Base-by-base conservation (phyloP, 192 early-diverging fungal genomes). In the Linnemannia elongata region DNA sequence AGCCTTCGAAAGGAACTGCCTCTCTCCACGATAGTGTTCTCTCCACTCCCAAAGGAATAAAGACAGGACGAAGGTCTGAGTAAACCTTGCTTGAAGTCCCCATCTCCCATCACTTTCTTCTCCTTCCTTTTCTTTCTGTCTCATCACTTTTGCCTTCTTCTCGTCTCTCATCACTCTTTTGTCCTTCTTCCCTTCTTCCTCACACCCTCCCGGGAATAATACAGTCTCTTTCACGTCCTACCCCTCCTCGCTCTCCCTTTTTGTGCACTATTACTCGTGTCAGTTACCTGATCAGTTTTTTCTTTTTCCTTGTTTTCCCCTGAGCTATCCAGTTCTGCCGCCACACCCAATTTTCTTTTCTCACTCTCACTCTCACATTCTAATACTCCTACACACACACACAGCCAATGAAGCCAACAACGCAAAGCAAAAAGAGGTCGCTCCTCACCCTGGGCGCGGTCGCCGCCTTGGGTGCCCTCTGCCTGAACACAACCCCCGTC, bases 381-480 rank as follows among this genome's bases (percentile, higher is more conserved):
- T 39, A 27, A 49, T 49, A 75, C 52, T 57, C 73, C 55, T n/a
- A 75, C 45, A 45, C 45, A 36, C 15, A 24, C 27, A 42, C 30
- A 54, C 35, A 22, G 7, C 33, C 68, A 10, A 72, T 72, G 78
- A 80, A 55, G 35, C n/a, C 77, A 49, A 41, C 77, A 54, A 69
- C 71, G 15, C 75, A 87, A 87, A 81, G 75, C 63, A 87, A 81
- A 57, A 87, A 78, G 85, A 72, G 72, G 49, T 87, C 85, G 15
- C 66, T 87, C 5, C 60, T 87, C 49, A 60, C 85, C 22, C 80
- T 87, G 5, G 85, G 85, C 44, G 85, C 79, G 8, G 80, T 87
- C 7, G 85, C 85, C 18, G 85, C 85, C 71, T 71, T 90, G 9
- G 88, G 70, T n/a, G 78, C 82, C 30, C 76, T 89, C 36, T 88